phyloP scores from a whole-genome alignment of 208 protist genomes.

The Crithidia mellificae region DNA sequence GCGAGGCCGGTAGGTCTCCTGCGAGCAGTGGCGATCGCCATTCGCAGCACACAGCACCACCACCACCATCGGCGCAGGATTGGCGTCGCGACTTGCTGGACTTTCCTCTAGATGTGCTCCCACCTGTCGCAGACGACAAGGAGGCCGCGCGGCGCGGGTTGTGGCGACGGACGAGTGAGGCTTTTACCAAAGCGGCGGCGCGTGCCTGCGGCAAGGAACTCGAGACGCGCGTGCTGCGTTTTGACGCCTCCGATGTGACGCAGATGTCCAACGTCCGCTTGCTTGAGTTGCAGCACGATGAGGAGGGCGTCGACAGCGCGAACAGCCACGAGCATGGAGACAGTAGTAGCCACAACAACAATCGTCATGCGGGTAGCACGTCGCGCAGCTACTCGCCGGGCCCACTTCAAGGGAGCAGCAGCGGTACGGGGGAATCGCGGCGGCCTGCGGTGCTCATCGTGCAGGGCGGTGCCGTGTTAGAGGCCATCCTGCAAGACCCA shows the following conservation, averaged over 20 bases:
- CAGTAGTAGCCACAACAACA: too few relatives aligned
- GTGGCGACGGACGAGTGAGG: neutral
- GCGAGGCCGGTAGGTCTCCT: slow-evolving; percentile 15
- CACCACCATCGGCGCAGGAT: neutral
- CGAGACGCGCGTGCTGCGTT: slow-evolving; percentile 20
- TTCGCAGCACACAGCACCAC: neutral
- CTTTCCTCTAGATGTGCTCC: slow-evolving; percentile 18
- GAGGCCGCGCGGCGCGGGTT: neutral
- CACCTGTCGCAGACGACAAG: slow-evolving; percentile 3
- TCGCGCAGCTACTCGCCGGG: too few relatives aligned
- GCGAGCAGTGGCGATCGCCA: too few relatives aligned
- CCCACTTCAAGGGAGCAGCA: too few relatives aligned
- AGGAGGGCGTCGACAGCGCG: neutral
- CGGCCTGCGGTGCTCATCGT: slow-evolving; percentile 47
- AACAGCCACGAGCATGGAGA: neutral
- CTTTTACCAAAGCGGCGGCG: neutral
- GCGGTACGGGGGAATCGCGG: neutral
- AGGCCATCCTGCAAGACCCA: slow-evolving; percentile 62
- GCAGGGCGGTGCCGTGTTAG: slow-evolving; percentile 66
- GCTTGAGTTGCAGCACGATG: slow-evolving; percentile 7
- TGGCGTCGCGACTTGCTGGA: slow-evolving; percentile 26
- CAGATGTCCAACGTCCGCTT: slow-evolving; percentile 20
- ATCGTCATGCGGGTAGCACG: too few relatives aligned
- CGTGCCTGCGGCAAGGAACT: slow-evolving; percentile 17
- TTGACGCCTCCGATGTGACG: slow-evolving; percentile 5